These are phyloP conservation scores for Brassica juncea DNA, from an alignment of 345 rosid genomes.

Conservation along the genomic window DNA sequence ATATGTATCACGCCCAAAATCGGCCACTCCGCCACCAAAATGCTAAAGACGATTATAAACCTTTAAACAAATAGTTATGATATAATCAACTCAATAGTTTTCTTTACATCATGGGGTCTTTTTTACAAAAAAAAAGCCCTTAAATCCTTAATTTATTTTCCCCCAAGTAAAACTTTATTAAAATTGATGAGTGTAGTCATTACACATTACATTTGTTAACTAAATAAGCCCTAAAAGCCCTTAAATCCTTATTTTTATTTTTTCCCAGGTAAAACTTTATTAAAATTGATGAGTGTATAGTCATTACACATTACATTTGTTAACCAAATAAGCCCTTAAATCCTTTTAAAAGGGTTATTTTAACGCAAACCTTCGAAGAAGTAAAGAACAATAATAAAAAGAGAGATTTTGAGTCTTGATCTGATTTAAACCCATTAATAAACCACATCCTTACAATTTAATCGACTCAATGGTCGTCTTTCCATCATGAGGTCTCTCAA, in stretches of 20 bases:
- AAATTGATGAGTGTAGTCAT: too few relatives aligned
- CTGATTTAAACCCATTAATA: neutral
- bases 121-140: neutral
- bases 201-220: too few relatives aligned
- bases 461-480: slow-evolving; percentile 33
- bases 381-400: neutral
- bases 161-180: too few relatives aligned
- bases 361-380: neutral
- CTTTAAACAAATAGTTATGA: neutral
- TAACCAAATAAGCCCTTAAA: too few relatives aligned
- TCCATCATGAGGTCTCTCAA: slow-evolving; percentile 40
- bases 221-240: too few relatives aligned
- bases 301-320: too few relatives aligned
- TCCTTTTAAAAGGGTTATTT: neutral
- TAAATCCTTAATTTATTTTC: neutral
- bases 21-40: slow-evolving; percentile 3
- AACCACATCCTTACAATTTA: neutral
- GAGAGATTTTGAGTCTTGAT: neutral
- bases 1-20: neutral
- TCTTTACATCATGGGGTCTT: neutral
- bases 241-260: too few relatives aligned
- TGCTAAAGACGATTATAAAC: neutral
- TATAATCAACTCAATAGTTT: neutral
- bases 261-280: too few relatives aligned
- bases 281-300: too few relatives aligned